Evolutionary conservation across 495 filamentous ascomycete species (phyloP), one percentile per base, ranked within the genome.

Genomic region (Aspergillus kassunensis): DNA sequence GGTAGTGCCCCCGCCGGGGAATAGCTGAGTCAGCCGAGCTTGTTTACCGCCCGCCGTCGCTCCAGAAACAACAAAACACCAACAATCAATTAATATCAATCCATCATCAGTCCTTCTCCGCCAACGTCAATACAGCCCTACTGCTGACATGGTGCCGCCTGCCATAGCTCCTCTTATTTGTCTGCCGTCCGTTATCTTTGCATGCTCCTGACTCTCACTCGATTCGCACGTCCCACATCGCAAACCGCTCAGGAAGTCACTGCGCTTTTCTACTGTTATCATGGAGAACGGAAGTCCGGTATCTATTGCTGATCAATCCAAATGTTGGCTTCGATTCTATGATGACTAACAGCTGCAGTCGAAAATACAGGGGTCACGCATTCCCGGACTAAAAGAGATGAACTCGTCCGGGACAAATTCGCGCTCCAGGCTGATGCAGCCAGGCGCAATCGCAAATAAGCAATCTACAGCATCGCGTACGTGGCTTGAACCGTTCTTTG

Each of bases 371-470:
- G 64, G 68, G n/a, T 63, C 58, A 35, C 69, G 69, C 49, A 64
- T 73, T n/a, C 71, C 68, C 7, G 66, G 69, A 11, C 56, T 86
- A 5, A 61, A 59, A 39, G 83, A 87, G 53, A 78, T 85, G 65
- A 80, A 80, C 49, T 75, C 82, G 4, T 87, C 88, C 4, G 76
- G 83, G 48, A 82, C 73, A 54, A 93, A 93, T 70, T 73, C 81
- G 51, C 83, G 88, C 53, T 77, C 81, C 11, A 65, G 66, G 21
- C 64, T 75, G 25, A 68, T 76, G 51, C 72, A 75, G 31, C 80
- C 84, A 60, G 70, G 75, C 15, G 61, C 66, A 13, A 68, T 72
- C 35, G 66, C 69, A n/a, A 69, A 62, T 42, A 71, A 74, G 51
- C 48, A 60, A 0, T 53, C 59, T 31, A 53, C 52, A 39, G 35